Evolutionary conservation across 2,329 filamentous ascomycete genomes (phyloP), one percentile per base, ranked within the genome.

Genomic region (Aspergillus proliferans): DNA sequence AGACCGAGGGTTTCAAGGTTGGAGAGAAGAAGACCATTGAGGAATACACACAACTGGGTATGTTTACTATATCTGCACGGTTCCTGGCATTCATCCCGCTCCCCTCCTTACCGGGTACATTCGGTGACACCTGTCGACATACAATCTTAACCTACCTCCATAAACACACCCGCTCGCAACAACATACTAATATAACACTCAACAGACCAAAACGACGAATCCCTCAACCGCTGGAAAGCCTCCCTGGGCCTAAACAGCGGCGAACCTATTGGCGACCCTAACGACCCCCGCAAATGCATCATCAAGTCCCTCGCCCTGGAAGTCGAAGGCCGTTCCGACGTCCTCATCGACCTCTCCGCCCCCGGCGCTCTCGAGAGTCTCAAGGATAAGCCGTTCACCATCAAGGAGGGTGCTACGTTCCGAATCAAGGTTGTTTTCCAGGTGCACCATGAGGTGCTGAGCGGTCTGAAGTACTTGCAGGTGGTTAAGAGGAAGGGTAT

Each of bases 11-110:
- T 69, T 97, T 96, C 85, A 96, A 94, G 83, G 87, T 96, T 68
- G 91, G 89, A 60, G 89, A 96, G 82, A 96, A 96, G 85, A 95
- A 97, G 82, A 94, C 88, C 62, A 80, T 98, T 66, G 88, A 92
- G 57, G 88, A 96, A 73, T 96, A 96, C 75, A 81, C 92, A 67
- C 80, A 95, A 71, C 86, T 98, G 75, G 93, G 90, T 95, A 78
- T 66, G 87, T 60, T 40, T 47, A 43, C 36, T 43, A 14, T 43
- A 14, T 40, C 19, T 19, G 5, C 15, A 12, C 19, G 19, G 19
- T 22, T 8, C 38, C 10, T 19, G 6, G 38, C n/a, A 19, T n/a
- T 15, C 19, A 40, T 21, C 15, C 19, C n/a, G 6, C 18, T 18
- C 18, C 6, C 36, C 36, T 39, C 38, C 34, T 19, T 15, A 38